Percentiles rank a stretch among this genome's conserved stretches.
These are phyloP conservation scores for Scenedesmus sp. DNA, from an alignment of 163 green algal genomes.

Conservation along the genomic window DNA sequence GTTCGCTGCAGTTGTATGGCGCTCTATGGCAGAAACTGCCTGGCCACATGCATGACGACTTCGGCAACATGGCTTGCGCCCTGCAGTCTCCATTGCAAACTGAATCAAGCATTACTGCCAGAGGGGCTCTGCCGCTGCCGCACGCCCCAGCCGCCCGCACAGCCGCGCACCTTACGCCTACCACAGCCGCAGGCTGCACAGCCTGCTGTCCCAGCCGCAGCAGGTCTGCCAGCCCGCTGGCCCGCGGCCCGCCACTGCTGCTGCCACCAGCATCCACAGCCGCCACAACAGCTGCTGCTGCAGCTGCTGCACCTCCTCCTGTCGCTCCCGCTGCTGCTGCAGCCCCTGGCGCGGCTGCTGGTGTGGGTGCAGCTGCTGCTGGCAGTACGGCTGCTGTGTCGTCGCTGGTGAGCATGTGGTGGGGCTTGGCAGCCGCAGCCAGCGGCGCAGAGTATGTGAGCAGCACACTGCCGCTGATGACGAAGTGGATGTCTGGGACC, in stretches of 20 bases:
- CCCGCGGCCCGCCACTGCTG: background rate
- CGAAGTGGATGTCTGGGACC: constrained; percentile 35
- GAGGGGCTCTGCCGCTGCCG: too few species aligned
- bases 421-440: background rate
- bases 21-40: too few species aligned
- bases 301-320: background rate
- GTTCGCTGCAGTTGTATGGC: too few species aligned
- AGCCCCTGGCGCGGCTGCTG: background rate
- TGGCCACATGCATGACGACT: too few species aligned
- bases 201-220: background rate
- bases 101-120: background rate
- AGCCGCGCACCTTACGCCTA: background rate
- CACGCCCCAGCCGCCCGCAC: background rate
- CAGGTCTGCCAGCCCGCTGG: background rate
- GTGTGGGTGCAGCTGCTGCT: background rate
- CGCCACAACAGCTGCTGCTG: background rate
- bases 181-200: background rate
- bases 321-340: background rate
- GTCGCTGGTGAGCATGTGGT: background rate
- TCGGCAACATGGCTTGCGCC: too few species aligned
- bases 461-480: constrained; percentile 37
- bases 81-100: too few species aligned
- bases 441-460: constrained; percentile 9
- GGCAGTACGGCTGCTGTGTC: too few species aligned
- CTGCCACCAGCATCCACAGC: constrained; percentile 1